Evolutionary conservation across 1,139 yeast species (phyloP).

Genomic region (Taiozyma sp.): DNA sequence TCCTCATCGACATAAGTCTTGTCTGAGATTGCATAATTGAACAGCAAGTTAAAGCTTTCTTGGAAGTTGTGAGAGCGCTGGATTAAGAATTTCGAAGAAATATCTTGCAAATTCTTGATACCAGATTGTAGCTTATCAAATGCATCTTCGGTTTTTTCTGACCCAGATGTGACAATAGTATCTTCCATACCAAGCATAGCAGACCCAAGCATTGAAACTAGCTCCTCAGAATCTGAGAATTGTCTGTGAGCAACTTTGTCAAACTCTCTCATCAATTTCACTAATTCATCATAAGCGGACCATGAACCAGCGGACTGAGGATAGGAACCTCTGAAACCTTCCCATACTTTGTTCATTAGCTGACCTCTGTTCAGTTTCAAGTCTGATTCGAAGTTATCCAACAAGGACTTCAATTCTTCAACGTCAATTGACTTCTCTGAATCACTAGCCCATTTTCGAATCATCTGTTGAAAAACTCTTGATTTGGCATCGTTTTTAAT

Average conservation of each 20-base stretch:
- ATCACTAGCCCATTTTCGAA: slow-evolving; percentile 33
- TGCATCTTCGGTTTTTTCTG: slow-evolving; percentile 35
- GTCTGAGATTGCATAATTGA: slow-evolving; percentile 38
- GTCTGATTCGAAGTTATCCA: slow-evolving; percentile 40
- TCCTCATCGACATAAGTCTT: slow-evolving; percentile 17
- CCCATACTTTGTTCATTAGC: slow-evolving; percentile 72
- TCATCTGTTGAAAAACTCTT: slow-evolving; percentile 55
- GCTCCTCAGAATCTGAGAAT: slow-evolving; percentile 49
- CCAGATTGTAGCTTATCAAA: slow-evolving; percentile 39
- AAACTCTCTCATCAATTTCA: slow-evolving; percentile 44
- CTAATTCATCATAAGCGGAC: slow-evolving; percentile 42
- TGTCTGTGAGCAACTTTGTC: slow-evolving; percentile 54
- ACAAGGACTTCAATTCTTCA: slow-evolving; percentile 10
- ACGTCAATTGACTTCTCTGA: slow-evolving; percentile 12
- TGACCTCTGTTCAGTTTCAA: slow-evolving; percentile 55
- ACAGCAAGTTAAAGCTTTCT: slow-evolving; percentile 42
- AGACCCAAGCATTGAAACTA: slow-evolving; percentile 41
- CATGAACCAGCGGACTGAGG: slow-evolving; percentile 56
- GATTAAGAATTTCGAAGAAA: slow-evolving; percentile 46
- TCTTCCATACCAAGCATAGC: slow-evolving; percentile 42
- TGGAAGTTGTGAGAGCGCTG: slow-evolving; percentile 49
- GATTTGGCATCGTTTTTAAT: slow-evolving; percentile 62
- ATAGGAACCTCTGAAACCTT: slow-evolving; percentile 49
- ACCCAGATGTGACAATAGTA: slow-evolving; percentile 35
- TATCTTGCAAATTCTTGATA: slow-evolving; percentile 38